phyloP scores from a whole-genome alignment of 1,284 basidiomycete genomes.

The Sparassis latifolia region DNA sequence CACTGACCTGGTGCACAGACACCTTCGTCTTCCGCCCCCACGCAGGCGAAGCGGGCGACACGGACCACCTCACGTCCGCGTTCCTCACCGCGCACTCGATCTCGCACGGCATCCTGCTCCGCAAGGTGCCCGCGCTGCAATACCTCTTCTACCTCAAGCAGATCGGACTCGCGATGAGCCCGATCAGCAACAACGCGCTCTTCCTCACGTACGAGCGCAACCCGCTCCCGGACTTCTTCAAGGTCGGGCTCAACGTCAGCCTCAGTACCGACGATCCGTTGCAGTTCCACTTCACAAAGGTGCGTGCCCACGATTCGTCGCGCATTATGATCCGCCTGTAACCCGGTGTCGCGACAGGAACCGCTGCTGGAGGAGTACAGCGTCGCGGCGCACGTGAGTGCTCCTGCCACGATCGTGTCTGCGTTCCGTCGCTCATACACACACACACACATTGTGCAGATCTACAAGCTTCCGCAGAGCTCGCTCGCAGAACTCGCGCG shows the following conservation, averaged over 20 bases:
- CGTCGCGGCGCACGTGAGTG: constrained; percentile 86
- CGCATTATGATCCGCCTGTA: background rate
- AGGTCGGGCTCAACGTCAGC: constrained; percentile 93
- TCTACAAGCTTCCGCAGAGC: constrained; percentile 86
- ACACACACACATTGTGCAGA: constrained; percentile 36
- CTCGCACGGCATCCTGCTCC: constrained; percentile 94
- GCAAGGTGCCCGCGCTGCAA: constrained; percentile 93
- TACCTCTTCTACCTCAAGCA: constrained; percentile 96
- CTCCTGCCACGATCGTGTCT: background rate
- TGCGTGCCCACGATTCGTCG: constrained; percentile 20
- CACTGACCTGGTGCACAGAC: constrained; percentile 37
- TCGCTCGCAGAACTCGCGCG: constrained; percentile 88
- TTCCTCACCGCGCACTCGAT: constrained; percentile 98
- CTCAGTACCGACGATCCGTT: constrained; percentile 94
- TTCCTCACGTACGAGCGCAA: constrained; percentile 98
- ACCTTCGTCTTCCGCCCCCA: constrained; percentile 98
- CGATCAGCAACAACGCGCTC: constrained; percentile 94
- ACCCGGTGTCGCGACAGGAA: constrained; percentile 49
- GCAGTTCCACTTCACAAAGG: constrained; percentile 97
- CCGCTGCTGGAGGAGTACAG: constrained; percentile 96
- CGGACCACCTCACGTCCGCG: constrained; percentile 93
- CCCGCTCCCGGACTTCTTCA: constrained; percentile 96
- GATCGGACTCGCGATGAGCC: constrained; percentile 97
- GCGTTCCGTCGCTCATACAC: background rate
- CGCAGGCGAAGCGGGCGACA: constrained; percentile 97